Evolutionary conservation across 2,329 filamentous ascomycete species (phyloP).

Genomic region (Boeremia lycopersici): DNA sequence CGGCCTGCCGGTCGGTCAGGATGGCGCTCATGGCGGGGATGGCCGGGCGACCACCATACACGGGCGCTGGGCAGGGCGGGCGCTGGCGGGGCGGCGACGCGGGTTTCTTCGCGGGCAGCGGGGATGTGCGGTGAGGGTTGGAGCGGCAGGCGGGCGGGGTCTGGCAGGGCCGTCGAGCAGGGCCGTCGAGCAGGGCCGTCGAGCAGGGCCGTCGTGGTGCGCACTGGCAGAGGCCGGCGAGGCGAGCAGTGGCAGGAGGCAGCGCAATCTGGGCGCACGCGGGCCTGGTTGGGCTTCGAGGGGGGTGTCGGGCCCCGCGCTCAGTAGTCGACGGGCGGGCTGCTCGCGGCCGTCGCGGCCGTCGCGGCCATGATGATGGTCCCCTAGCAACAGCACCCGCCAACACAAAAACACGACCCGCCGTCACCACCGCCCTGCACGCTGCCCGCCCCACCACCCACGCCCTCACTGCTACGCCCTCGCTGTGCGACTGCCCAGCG

Average conservation of each 20-base stretch:
- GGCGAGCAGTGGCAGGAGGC: background rate
- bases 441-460: background rate
- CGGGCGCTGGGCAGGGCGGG: conserved; percentile 8
- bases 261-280: background rate
- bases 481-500: background rate
- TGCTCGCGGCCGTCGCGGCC: background rate
- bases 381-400: conserved; percentile 9
- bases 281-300: background rate
- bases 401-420: conserved; percentile 10
- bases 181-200: no score
- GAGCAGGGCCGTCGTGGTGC: no score
- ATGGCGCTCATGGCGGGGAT: conserved; percentile 70
- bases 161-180: background rate
- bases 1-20: conserved; percentile 79
- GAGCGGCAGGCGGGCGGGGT: conserved; percentile 12
- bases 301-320: background rate
- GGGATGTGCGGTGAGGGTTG: conserved; percentile 32
- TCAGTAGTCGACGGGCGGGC: background rate
- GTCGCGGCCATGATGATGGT: background rate
- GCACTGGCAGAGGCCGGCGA: background rate
- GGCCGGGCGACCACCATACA: conserved; percentile 41
- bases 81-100: conserved; percentile 7
- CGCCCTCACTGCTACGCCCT: background rate
- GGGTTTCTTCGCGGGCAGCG: conserved; percentile 25
- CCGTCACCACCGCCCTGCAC: background rate